Percentiles rank a stretch among this genome's conserved stretches.
Evolutionary conservation across 129 eudicot species (phyloP).

Genomic region (Arctium lappa): DNA sequence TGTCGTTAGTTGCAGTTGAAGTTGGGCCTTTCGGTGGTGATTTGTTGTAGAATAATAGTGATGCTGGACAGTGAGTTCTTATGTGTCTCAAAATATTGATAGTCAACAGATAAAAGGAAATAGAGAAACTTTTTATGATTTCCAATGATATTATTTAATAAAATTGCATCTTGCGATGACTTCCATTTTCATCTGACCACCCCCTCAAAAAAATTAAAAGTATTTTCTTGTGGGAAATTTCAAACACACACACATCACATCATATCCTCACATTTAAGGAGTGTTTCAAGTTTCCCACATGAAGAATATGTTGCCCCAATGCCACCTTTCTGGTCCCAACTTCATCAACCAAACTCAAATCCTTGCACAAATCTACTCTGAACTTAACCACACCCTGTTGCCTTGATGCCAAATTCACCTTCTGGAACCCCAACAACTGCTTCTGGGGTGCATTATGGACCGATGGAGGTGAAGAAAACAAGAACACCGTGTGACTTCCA

Average conservation of each 20-base stretch:
- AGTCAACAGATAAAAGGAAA: not conserved
- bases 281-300: constrained; percentile 75
- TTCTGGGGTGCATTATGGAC: constrained; percentile 81
- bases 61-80: not conserved
- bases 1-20: not conserved
- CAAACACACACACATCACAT: constrained; percentile 19
- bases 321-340: constrained; percentile 71
- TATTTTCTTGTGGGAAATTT: constrained; percentile 12
- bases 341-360: constrained; percentile 94
- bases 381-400: constrained; percentile 61
- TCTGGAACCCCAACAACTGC: constrained; percentile 76
- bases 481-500: constrained; percentile 77
- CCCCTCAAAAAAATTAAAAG: constrained; percentile 14
- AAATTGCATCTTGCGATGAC: constrained; percentile 40
- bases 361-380: constrained; percentile 74
- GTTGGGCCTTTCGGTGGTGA: not conserved
- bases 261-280: constrained; percentile 59
- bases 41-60: not conserved
- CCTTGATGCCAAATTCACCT: constrained; percentile 59
- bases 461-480: constrained; percentile 73
- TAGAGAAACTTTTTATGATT: constrained; percentile 26
- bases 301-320: constrained; percentile 74
- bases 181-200: constrained; percentile 24
- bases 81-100: no score
- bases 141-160: constrained; percentile 4